phyloP scores from a whole-genome alignment of 1,284 basidiomycete genomes.

The Afroboletus lepidellus region DNA sequence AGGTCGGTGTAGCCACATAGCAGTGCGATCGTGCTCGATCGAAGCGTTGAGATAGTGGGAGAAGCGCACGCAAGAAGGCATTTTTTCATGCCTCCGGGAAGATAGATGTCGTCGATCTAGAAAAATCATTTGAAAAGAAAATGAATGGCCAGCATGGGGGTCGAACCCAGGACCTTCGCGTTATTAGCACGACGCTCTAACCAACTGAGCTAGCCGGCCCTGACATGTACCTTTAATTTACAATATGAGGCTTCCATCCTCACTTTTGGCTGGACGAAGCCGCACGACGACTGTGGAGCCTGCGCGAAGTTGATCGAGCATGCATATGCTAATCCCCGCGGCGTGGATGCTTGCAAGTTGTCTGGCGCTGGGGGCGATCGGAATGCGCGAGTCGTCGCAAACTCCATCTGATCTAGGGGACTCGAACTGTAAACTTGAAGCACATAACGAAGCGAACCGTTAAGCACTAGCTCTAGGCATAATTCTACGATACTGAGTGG shows the following conservation, averaged over 20 bases:
- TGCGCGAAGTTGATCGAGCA: neutral
- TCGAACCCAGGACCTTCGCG: conserved; percentile 29
- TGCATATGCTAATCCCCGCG: neutral
- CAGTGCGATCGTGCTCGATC: too few species aligned
- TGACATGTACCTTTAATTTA: neutral
- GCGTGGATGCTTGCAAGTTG: neutral
- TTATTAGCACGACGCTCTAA: conserved; percentile 26
- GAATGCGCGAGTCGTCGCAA: neutral
- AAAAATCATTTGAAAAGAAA: neutral
- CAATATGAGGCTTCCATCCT: neutral
- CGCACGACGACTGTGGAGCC: neutral
- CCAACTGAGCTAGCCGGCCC: conserved; percentile 22
- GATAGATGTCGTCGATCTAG: neutral
- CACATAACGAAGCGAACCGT: too few species aligned
- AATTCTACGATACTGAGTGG: too few species aligned
- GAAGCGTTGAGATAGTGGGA: too few species aligned
- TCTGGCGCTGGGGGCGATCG: neutral
- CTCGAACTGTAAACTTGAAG: too few species aligned
- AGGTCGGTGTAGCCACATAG: too few species aligned
- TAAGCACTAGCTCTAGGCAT: too few species aligned
- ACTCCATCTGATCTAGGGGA: too few species aligned
- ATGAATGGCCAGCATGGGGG: conserved; percentile 23
- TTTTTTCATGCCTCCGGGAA: too few species aligned
- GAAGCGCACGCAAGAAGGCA: too few species aligned
- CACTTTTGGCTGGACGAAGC: neutral